Evolutionary conservation across 2,329 filamentous ascomycete species (phyloP).

Genomic region (Ophiostoma sp.): DNA sequence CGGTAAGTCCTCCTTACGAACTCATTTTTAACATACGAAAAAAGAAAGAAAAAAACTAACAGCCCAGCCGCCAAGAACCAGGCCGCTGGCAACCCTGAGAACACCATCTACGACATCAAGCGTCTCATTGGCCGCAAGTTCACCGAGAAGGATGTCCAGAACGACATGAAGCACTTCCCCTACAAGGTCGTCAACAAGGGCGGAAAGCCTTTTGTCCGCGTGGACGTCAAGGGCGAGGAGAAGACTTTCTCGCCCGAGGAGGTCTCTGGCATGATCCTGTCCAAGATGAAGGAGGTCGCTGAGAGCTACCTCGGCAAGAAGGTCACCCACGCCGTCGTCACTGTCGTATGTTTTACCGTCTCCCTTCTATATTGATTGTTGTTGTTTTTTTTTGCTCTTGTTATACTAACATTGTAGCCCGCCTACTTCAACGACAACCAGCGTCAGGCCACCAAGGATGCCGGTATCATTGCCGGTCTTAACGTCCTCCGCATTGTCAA

Average conservation of each 20-base stretch:
- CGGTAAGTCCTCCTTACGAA: conserved; percentile 35
- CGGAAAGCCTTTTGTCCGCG: conserved; percentile 81
- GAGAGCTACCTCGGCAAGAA: conserved; percentile 76
- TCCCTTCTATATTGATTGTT: background rate
- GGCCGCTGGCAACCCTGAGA: conserved; percentile 70
- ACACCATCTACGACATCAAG: conserved; percentile 80
- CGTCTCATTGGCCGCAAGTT: conserved; percentile 82
- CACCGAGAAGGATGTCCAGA: conserved; percentile 78
- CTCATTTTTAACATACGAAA: background rate
- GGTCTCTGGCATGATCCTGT: conserved; percentile 56
- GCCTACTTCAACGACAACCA: conserved; percentile 99
- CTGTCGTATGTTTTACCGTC: conserved; percentile 50
- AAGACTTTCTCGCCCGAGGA: conserved; percentile 60
- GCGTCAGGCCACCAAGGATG: conserved; percentile 94
- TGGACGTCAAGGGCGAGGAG: conserved; percentile 52
- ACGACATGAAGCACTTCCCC: conserved; percentile 96
- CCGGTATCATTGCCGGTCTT: conserved; percentile 83
- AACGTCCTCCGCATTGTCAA: conserved; percentile 96
- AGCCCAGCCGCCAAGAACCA: conserved; percentile 76
- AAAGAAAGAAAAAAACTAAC: background rate
- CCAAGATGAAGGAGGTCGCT: conserved; percentile 60
- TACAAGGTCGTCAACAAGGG: conserved; percentile 89
- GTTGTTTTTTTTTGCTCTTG: background rate
- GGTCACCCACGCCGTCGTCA: conserved; percentile 84
- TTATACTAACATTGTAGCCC: conserved; percentile 40